Base-by-base conservation (phyloP, 345 rosid species). In the Sisymbrium altissimum region DNA sequence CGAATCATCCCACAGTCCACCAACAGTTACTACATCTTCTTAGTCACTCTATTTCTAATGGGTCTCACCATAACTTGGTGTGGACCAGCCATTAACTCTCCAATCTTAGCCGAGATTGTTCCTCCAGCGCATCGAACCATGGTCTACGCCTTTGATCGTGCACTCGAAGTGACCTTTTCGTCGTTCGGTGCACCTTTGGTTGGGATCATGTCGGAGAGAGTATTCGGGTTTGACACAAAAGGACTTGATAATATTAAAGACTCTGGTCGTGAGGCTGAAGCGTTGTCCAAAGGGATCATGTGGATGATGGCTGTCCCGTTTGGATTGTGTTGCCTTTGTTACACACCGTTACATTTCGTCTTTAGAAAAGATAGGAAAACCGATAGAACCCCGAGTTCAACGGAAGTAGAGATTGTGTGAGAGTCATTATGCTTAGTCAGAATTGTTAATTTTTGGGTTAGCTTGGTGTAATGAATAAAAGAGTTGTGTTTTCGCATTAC, bases 101-200 rank as follows among this genome's bases (percentile, higher is more conserved):
- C 97, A 9, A 91, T 93, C 66, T 84, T 94, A 56, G 97, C 98
- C 2, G 97, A 88, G 77, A 93, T 89, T 9, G 94, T 91, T 29
- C 98, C 98, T 10, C 66, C 81, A 40, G 86, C 80, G 60, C 97
- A 93, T 68, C 83, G 96, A 44, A 91, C 96, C 5, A 91, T 94
- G 96, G 84, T 94, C 64, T 94, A 89, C 25, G 96, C 97, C 0
- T 91, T 91, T 35, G 94, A 94, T 43, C 90, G 98, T 14, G 91
- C 97, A 68, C 85, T 89, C 0, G 96, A 94, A 81, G 93, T 83
- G 19, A 75, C 93, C 0, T 90, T 91, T 76, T 80, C 97, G 5
- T 86, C 98, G 9, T 86, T 94, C 48, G 93, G 95, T 17, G 95
- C 98, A 14, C 97, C 94, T 0, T 76, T 91, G 86, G 97, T 93